Evolutionary conservation across 2,329 filamentous ascomycete genomes (phyloP).

Genomic region (Colletotrichum cuscutae): DNA sequence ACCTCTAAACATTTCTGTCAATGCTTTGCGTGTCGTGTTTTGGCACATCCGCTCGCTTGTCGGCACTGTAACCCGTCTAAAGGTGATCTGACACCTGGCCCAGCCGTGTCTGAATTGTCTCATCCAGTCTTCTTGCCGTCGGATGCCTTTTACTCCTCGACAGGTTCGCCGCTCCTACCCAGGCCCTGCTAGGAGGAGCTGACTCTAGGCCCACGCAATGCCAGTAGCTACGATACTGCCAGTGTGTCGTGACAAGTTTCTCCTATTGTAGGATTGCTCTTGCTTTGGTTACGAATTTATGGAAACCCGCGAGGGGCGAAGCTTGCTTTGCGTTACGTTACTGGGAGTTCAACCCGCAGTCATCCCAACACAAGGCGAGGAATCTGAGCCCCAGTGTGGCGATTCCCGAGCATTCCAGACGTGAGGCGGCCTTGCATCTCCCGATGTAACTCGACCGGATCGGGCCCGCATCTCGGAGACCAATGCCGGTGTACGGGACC

Average conservation of each 20-base stretch:
- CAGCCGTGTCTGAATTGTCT: slow-evolving; percentile 10
- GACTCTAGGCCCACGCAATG: not conserved
- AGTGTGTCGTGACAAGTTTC: not conserved
- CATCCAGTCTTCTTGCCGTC: not conserved
- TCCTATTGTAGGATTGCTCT: not conserved
- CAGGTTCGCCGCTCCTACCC: not conserved
- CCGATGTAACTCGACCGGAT: not conserved
- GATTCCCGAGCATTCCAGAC: not conserved
- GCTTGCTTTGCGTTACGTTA: too few relatives aligned
- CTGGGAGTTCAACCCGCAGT: not conserved
- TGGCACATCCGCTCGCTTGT: not conserved
- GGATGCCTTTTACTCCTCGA: not conserved
- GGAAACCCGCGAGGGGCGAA: not conserved
- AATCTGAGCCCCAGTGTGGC: not conserved
- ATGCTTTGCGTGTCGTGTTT: not conserved
- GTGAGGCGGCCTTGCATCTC: not conserved
- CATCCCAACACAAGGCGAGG: not conserved
- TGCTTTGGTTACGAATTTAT: not conserved
- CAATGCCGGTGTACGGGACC: not conserved
- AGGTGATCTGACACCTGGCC: slow-evolving; percentile 17
- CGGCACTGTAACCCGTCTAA: not conserved
- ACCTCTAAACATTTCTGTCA: not conserved
- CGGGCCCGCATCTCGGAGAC: not conserved
- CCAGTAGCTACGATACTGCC: not conserved
- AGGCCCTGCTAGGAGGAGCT: not conserved